A percentile compares a stretch with the other conserved stretches of the same genome.
These are phyloP conservation scores for Rutidosis leptorrhynchoides DNA, from an alignment of 129 eudicot species.

Conservation along the genomic window DNA sequence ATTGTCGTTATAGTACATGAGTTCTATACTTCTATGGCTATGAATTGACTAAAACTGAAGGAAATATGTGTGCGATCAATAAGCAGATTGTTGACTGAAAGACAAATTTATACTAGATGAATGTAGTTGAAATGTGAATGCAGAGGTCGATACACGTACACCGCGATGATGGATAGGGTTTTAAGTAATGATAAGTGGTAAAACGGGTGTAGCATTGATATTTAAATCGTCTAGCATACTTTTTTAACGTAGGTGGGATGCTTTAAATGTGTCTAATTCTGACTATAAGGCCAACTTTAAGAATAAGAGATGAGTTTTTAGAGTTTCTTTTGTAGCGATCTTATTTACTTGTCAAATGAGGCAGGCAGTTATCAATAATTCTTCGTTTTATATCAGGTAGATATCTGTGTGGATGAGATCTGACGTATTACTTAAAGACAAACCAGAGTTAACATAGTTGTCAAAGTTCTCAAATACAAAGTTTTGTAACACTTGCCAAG, in stretches of 20 bases:
- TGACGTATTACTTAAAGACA: background rate
- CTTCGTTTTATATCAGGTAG: background rate
- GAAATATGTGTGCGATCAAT: background rate
- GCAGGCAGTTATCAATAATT: background rate
- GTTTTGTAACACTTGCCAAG: background rate
- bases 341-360: background rate
- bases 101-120: background rate
- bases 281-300: background rate
- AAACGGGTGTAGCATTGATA: background rate
- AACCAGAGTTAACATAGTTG: background rate
- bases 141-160: background rate
- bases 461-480: background rate
- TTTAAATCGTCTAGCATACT: background rate
- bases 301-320: background rate
- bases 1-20: background rate
- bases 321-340: background rate
- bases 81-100: background rate
- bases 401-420: slow-evolving; percentile 2
- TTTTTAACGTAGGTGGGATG: background rate
- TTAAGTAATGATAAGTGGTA: background rate
- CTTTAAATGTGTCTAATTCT: background rate
- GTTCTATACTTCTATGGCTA: background rate
- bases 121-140: background rate
- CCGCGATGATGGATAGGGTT: background rate
- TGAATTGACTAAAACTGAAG: background rate